Base-by-base conservation (phyloP, 2,329 filamentous ascomycete species). In the Apiospora sp. region DNA sequence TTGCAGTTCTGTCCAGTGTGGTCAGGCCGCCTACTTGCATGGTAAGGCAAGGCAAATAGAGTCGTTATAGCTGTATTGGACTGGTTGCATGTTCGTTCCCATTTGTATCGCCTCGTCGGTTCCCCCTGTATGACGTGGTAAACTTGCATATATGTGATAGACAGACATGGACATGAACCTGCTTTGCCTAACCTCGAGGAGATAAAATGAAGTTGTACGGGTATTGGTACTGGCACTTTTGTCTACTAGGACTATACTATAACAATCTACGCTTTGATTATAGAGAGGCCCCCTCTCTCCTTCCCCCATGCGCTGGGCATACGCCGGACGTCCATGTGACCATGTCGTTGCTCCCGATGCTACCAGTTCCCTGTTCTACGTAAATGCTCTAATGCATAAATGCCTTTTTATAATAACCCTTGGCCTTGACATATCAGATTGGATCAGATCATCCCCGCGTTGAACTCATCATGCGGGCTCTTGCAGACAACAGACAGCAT, bases 381-480 rank as follows among this genome's bases (percentile, higher is more conserved):
- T 30, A 19, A 37, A 61, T 19, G 30, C 54, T 37, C 16, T 34
- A 30, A 61, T 30, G 27, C 54, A 37, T 61, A 22, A 22, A 22
- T n/a, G 30, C 30, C 54, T 61, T 22, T 34, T 10, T 41, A 41
- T 37, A 61, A 61, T 16, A 37, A 8, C 19, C 27, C 30, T 37
- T 22, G 27, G 7, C 54, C 54, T 41, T 22, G 54, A 61, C 30
- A 22, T 27, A 34, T 16, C 54, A 61, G 16, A 22, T 61, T 61
- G 30, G 54, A 34, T 61, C 54, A 61, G 30, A 61, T 61, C 54
- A 61, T 61, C 54, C 54, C 54, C 54, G 27, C 54, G 30, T 61
- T 22, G 27, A 61, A 61, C 14, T 16, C 54, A 61, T 37, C 37
- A 30, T 22, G 16, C 54, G 27, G 8, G 2, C 30, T 61, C 54